phyloP scores from a whole-genome alignment of 495 filamentous ascomycete species.

The Thermothielavioides terrestris region DNA sequence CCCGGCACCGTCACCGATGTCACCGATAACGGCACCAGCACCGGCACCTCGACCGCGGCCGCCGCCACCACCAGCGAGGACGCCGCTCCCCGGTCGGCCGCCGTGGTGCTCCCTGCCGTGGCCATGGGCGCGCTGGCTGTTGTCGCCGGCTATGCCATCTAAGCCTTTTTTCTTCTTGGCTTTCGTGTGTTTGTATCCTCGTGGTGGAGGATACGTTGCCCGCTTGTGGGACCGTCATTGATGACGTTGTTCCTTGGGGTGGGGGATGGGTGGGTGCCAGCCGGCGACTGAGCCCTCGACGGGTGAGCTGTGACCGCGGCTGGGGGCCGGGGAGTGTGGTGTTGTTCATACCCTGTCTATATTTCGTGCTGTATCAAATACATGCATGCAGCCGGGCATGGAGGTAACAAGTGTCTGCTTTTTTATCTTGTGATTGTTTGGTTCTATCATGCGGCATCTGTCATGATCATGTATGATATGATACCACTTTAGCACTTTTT shows the following conservation, averaged over 20 bases:
- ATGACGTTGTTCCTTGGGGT: no score
- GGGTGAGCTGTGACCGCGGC: no score
- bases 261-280: no score
- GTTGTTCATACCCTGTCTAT: no score
- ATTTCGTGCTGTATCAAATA: no score
- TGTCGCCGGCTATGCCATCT: constrained; percentile 17
- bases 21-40: background rate
- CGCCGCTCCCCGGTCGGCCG: constrained; percentile 8
- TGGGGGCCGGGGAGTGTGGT: no score
- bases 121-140: constrained; percentile 23
- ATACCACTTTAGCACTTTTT: background rate
- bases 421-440: background rate
- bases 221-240: no score
- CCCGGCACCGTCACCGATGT: constrained; percentile 11
- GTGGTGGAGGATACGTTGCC: no score
- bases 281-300: no score
- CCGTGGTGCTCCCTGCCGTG: constrained; percentile 9
- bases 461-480: background rate
- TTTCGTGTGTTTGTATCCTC: background rate
- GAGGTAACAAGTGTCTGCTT: no score
- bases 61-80: constrained; percentile 8
- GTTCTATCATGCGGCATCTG: background rate
- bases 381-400: background rate
- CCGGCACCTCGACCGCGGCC: background rate
- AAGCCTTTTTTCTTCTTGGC: background rate